phyloP scores from a whole-genome alignment of 2,329 filamentous ascomycete species.

The Rhynchosporium agropyri region DNA sequence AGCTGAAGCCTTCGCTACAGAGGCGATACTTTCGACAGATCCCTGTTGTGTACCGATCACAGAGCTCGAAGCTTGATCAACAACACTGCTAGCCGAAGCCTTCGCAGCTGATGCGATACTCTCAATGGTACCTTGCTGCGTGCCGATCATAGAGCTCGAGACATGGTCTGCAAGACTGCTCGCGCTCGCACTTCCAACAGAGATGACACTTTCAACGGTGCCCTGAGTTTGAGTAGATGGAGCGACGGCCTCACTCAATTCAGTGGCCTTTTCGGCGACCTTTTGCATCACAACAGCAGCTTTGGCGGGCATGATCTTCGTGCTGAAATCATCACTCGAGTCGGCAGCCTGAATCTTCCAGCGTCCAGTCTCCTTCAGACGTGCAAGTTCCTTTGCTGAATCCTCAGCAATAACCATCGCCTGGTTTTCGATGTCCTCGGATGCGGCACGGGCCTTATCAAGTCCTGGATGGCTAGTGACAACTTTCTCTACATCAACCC shows the following conservation, averaged over 20 bases:
- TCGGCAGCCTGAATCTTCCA: slow-evolving; percentile 83
- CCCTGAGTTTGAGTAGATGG: slow-evolving; percentile 38
- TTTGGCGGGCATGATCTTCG: slow-evolving; percentile 62
- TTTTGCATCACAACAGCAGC: slow-evolving; percentile 50
- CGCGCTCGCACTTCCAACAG: slow-evolving; percentile 39
- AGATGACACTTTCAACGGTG: slow-evolving; percentile 41
- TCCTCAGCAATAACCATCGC: slow-evolving; percentile 80
- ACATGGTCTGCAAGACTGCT: slow-evolving; percentile 37
- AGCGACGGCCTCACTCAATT: slow-evolving; percentile 36
- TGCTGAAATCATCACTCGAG: slow-evolving; percentile 76
- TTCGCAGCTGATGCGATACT: slow-evolving; percentile 33
- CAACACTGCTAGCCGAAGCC: slow-evolving; percentile 32
- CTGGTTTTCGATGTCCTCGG: slow-evolving; percentile 70
- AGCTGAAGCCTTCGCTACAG: slow-evolving; percentile 38
- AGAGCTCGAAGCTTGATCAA: slow-evolving; percentile 30
- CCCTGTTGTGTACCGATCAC: slow-evolving; percentile 38
- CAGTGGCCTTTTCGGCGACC: slow-evolving; percentile 36
- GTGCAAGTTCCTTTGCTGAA: slow-evolving; percentile 76
- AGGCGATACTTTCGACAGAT: slow-evolving; percentile 42
- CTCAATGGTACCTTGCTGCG: slow-evolving; percentile 37
- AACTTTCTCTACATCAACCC: slow-evolving; percentile 75
- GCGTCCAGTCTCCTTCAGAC: slow-evolving; percentile 79
- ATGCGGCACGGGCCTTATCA: slow-evolving; percentile 65
- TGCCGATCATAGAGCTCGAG: slow-evolving; percentile 37
- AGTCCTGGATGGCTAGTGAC: slow-evolving; percentile 75